Evolutionary conservation across 1,284 basidiomycete species (phyloP).

Genomic region (Malassezia caprae): DNA sequence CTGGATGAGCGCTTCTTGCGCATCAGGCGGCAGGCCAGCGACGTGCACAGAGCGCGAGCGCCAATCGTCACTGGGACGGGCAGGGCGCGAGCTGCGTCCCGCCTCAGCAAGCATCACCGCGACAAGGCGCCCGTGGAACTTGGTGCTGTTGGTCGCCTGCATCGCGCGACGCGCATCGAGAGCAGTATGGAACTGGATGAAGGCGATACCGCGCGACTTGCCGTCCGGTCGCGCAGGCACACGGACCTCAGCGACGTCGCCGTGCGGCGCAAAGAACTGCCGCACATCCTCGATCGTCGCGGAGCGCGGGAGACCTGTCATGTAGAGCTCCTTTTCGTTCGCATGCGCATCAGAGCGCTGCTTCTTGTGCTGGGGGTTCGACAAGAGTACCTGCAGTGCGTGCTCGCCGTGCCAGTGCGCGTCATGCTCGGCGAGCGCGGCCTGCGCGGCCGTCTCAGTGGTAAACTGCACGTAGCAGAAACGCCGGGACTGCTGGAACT

Average conservation of each 20-base stretch:
- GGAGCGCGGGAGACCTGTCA: constrained; percentile 69
- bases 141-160: constrained; percentile 30
- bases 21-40: constrained; percentile 29
- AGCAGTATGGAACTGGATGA: constrained; percentile 67
- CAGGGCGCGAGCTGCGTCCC: neutral
- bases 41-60: constrained; percentile 25
- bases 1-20: constrained; percentile 46
- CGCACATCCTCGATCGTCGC: constrained; percentile 64
- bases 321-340: constrained; percentile 70
- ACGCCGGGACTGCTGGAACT: constrained; percentile 75
- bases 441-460: constrained; percentile 63
- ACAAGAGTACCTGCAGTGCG: constrained; percentile 68
- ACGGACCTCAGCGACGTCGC: constrained; percentile 66
- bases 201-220: constrained; percentile 74
- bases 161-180: constrained; percentile 42
- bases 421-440: constrained; percentile 67
- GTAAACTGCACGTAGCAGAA: constrained; percentile 93
- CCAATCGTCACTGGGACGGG: constrained; percentile 1
- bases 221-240: constrained; percentile 65
- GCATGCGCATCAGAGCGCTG: constrained; percentile 72
- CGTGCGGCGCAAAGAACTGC: constrained; percentile 64
- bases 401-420: constrained; percentile 58
- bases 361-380: constrained; percentile 78
- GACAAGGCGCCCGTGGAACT: constrained; percentile 32
- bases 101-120: constrained; percentile 28